phyloP scores from a whole-genome alignment of 805 yeast genomes.

The Hermanozyma aechmeae region DNA sequence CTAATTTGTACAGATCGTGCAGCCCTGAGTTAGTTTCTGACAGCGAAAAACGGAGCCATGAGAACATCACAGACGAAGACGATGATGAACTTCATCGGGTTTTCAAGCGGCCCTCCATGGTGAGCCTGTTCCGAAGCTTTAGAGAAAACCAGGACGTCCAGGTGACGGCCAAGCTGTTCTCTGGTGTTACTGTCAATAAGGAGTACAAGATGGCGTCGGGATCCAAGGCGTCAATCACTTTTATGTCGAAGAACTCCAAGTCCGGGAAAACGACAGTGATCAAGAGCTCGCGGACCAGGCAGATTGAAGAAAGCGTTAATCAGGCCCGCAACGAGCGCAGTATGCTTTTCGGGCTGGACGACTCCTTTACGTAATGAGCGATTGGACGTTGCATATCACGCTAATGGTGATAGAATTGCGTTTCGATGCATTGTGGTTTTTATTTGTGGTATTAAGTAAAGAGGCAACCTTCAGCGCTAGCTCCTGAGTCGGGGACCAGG shows the following conservation, averaged over 20 bases:
- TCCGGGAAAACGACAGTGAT: conserved; percentile 12
- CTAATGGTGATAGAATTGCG: no score
- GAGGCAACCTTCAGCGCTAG: no score
- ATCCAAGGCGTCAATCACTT: conserved; percentile 49
- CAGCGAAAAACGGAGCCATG: no score
- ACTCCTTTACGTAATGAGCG: no score
- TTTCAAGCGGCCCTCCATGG: conserved; percentile 36
- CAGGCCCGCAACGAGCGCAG: conserved; percentile 8
- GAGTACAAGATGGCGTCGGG: conserved; percentile 48
- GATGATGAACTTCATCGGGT: conserved; percentile 30
- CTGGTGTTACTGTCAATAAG: conserved; percentile 44
- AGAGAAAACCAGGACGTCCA: conserved; percentile 27
- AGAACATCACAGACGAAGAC: no score
- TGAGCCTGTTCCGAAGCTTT: conserved; percentile 36
- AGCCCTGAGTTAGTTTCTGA: conserved; percentile 2
- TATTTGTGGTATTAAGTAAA: no score
- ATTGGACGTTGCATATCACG: no score
- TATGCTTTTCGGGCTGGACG: no score
- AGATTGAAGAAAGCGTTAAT: conserved; percentile 16
- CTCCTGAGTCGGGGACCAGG: no score
- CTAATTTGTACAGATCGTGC: conserved; percentile 13
- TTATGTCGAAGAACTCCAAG: conserved; percentile 27
- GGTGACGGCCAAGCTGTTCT: conserved; percentile 31
- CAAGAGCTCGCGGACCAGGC: conserved; percentile 16
- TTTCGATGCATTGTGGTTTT: no score